A percentile compares a stretch with the other conserved stretches of the same genome.
Conservation (phyloP, 345 rosid genomes). For the Capsella bursapastoris region DNA sequence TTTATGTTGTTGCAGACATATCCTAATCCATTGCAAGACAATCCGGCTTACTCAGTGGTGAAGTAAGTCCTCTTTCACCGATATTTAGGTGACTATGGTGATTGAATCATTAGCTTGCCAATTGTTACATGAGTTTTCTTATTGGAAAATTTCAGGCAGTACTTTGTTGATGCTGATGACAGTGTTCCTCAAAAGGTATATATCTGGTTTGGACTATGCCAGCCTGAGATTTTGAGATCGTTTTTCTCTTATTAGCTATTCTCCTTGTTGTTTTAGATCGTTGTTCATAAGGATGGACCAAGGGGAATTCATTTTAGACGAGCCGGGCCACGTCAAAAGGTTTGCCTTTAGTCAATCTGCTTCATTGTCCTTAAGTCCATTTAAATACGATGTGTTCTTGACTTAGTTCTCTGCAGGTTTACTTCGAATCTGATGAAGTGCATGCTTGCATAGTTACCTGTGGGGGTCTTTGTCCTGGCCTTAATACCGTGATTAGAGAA, state of each 20-base stretch:
- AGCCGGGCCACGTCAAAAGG: constrained; percentile 94
- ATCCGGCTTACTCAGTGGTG: constrained; percentile 87
- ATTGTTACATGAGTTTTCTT: background rate
- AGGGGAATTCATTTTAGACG: constrained; percentile 87
- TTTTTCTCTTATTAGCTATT: constrained; percentile 12
- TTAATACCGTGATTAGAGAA: constrained; percentile 83
- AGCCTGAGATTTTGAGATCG: constrained; percentile 17
- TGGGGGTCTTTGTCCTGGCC: constrained; percentile 91
- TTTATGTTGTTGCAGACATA: constrained; percentile 55
- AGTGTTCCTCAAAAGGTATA: constrained; percentile 71
- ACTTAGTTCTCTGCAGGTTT: constrained; percentile 50
- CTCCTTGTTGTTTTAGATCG: constrained; percentile 51
- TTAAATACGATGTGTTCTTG: constrained; percentile 24
- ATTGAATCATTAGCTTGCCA: constrained; percentile 19
- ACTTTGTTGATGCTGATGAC: constrained; percentile 87
- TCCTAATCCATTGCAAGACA: constrained; percentile 81
- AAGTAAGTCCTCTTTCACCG: constrained; percentile 55
- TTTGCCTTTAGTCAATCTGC: constrained; percentile 21
- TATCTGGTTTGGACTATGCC: background rate
- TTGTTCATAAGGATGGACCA: constrained; percentile 72
- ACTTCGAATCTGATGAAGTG: constrained; percentile 80
- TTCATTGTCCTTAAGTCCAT: background rate
- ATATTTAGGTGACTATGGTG: background rate
- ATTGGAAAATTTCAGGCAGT: constrained; percentile 60
- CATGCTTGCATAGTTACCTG: constrained; percentile 86